Conservation (phyloP, 768 basidiomycete species). For the Podaxis rugospora region DNA sequence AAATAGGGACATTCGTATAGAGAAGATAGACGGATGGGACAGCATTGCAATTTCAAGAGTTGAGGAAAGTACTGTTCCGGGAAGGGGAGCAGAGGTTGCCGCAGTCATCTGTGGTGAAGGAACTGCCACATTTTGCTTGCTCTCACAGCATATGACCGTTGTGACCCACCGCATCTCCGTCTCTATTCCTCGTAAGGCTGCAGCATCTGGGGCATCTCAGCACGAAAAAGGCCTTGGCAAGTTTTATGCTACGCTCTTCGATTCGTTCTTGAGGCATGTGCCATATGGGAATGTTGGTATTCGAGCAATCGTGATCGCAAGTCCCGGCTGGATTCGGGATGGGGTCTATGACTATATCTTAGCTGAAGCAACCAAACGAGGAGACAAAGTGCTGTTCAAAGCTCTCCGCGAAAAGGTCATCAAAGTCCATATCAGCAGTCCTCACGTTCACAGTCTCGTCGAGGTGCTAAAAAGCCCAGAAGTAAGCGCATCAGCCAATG, state of each 20-base stretch:
- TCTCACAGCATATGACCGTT: conserved; percentile 96
- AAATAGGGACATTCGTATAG: conserved; percentile 86
- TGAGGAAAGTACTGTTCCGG: conserved; percentile 87
- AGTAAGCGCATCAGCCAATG: conserved; percentile 37
- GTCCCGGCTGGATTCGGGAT: conserved; percentile 95
- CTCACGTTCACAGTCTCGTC: conserved; percentile 93
- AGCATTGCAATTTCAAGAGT: conserved; percentile 79
- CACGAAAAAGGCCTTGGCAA: conserved; percentile 88
- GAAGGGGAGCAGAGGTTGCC: conserved; percentile 92
- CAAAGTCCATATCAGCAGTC: conserved; percentile 86
- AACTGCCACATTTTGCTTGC: conserved; percentile 86
- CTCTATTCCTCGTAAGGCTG: conserved; percentile 87
- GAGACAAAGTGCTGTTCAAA: conserved; percentile 78
- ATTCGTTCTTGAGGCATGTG: conserved; percentile 86
- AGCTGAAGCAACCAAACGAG: conserved; percentile 71
- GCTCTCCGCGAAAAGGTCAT: conserved; percentile 80
- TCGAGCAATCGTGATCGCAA: conserved; percentile 92
- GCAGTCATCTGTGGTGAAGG: conserved; percentile 97
- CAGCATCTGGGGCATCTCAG: conserved; percentile 71
- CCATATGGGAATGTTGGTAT: conserved; percentile 71
- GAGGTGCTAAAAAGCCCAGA: conserved; percentile 95
- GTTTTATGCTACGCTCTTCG: conserved; percentile 83
- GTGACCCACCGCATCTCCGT: conserved; percentile 88
- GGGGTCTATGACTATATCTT: conserved; percentile 81
- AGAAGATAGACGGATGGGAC: conserved; percentile 90